Evolutionary conservation across 1,284 basidiomycete species (phyloP), one percentile per base, ranked within the genome.

Genomic region (Abortiporus biennis): DNA sequence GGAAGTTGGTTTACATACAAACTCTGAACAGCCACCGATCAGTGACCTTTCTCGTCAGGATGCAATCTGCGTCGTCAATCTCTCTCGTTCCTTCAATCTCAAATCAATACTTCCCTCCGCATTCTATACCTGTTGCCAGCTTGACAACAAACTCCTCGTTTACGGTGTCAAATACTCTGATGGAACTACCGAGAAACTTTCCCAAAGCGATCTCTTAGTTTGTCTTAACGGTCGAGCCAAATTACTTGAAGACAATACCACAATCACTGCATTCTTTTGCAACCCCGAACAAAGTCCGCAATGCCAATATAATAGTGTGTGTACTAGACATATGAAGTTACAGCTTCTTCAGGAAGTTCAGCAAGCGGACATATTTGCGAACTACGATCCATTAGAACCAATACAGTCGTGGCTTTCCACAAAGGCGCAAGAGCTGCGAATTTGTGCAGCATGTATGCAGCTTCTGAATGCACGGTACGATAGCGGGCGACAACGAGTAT

Each of bases 51-150:
- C 22, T n/a, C 22, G 25, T 8, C 6, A 8, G n/a, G 11, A 40
- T 11, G n/a, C 13, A 17, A 40, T 40, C 13, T 11, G 8, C 4
- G 27, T 40, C 20, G n/a, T 33, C 4, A 31, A 40, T 13, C 27
- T 40, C 29, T 12, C 29, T 11, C 39, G 39, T 12, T 6, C 5
- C 6, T 16, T 21, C 20, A 20, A 33, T 6, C 39, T 40, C n/a
- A 23, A 31, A 9, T 4, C 6, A 5, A 4, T 31, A 16, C 6
- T 33, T 34, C 39, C 27, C 5, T 17, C 21, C 21, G 29, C 23
- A 8, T 16, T 40, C 19, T 40, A 40, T 22, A n/a, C 17, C 5
- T 40, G 39, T 19, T 8, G 6, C n/a, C 30, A 40, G 13, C 29
- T 40, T 13, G 9, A 16, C 8, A 6, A 4, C 13, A 30, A 16